A percentile compares a stretch with the other conserved stretches of the same genome.
These are phyloP conservation scores for Cladosporium velox DNA, from an alignment of 2,329 filamentous ascomycete species.

Conservation along the genomic window DNA sequence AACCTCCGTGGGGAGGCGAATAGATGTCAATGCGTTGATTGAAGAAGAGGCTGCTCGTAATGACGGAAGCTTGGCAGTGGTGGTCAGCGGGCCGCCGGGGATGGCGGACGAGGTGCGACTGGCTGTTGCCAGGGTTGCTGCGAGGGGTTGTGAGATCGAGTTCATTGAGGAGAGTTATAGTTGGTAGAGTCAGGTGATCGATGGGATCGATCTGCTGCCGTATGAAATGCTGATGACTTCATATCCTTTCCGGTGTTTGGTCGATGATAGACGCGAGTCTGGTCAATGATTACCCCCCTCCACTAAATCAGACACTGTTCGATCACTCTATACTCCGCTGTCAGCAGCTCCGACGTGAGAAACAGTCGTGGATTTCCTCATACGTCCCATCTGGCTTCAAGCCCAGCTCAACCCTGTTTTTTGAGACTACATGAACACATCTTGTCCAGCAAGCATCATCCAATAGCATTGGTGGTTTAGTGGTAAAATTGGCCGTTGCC, in stretches of 20 bases:
- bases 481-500: background rate
- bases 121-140: slow-evolving; percentile 30
- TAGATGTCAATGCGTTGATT: slow-evolving; percentile 39
- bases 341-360: background rate
- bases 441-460: too few relatives aligned
- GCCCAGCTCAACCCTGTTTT: too few relatives aligned
- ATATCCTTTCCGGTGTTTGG: background rate
- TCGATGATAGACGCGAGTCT: background rate
- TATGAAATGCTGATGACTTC: background rate
- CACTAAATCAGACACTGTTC: background rate
- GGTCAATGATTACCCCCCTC: background rate
- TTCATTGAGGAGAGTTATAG: slow-evolving; percentile 28
- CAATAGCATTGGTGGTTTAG: background rate
- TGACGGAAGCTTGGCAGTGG: slow-evolving; percentile 39
- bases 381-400: background rate
- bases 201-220: background rate
- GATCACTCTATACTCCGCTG: background rate
- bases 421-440: too few relatives aligned
- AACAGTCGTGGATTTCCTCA: too few relatives aligned
- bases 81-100: slow-evolving; percentile 46
- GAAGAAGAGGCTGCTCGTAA: slow-evolving; percentile 35
- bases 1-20: slow-evolving; percentile 38
- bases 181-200: slow-evolving; percentile 21
- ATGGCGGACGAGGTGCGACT: slow-evolving; percentile 46
- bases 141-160: slow-evolving; percentile 23